Evolutionary conservation across 495 filamentous ascomycete species (phyloP).

Genomic region (Penicillium coprophilum): DNA sequence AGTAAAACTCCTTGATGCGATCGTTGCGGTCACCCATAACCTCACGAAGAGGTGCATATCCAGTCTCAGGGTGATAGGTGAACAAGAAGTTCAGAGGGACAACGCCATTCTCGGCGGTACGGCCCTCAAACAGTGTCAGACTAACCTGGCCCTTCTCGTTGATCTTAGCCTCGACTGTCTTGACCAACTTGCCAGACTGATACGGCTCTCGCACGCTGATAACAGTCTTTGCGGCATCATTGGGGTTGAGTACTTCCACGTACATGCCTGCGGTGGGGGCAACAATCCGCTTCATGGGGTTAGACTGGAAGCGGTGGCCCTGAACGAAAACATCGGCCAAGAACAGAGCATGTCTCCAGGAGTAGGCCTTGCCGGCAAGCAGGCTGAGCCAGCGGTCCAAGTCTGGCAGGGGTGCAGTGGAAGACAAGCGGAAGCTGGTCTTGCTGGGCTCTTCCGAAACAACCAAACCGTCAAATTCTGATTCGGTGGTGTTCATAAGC

Average conservation of each 20-base stretch:
- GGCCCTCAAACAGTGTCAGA: conserved; percentile 84
- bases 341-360: conserved; percentile 97
- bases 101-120: conserved; percentile 75
- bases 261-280: conserved; percentile 80
- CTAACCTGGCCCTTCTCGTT: conserved; percentile 73
- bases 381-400: conserved; percentile 80
- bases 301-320: conserved; percentile 93
- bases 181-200: conserved; percentile 65
- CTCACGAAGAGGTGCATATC: conserved; percentile 92
- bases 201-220: conserved; percentile 74
- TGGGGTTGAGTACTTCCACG: conserved; percentile 80
- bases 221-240: conserved; percentile 72
- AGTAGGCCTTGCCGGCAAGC: conserved; percentile 79
- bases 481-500: conserved; percentile 56
- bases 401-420: conserved; percentile 68
- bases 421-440: conserved; percentile 75
- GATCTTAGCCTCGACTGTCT: conserved; percentile 82
- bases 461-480: conserved; percentile 78
- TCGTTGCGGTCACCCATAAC: conserved; percentile 94
- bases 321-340: conserved; percentile 93
- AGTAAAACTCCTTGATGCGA: conserved; percentile 97
- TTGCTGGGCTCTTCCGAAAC: conserved; percentile 72
- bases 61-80: conserved; percentile 88
- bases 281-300: conserved; percentile 89
- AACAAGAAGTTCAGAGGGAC: conserved; percentile 81